These are phyloP conservation scores for Raddia guianensis DNA, from an alignment of 176 grass and related monocot genomes.

Conservation along the genomic window DNA sequence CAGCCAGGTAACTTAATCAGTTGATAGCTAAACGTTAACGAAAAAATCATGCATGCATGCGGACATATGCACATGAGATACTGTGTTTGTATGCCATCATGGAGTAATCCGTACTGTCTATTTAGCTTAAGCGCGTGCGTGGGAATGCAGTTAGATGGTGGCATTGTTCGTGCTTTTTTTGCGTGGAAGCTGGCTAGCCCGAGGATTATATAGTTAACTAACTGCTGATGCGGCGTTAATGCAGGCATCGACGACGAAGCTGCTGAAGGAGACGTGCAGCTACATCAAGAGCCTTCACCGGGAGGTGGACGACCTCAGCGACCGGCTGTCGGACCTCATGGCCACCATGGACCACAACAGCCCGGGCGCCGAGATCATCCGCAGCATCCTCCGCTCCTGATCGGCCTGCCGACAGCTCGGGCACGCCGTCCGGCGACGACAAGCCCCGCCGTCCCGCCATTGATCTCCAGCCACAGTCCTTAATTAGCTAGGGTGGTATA, in stretches of 20 bases:
- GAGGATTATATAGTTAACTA: background rate
- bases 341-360: slow-evolving; percentile 81
- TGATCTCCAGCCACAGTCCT: slow-evolving; percentile 22
- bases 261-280: slow-evolving; percentile 92
- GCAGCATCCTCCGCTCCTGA: slow-evolving; percentile 85
- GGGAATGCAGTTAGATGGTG: background rate
- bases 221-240: background rate
- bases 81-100: background rate
- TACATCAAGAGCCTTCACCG: slow-evolving; percentile 96
- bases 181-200: background rate
- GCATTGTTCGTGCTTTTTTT: background rate
- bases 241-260: slow-evolving; percentile 83
- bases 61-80: background rate
- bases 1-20: slow-evolving; percentile 46
- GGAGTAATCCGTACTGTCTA: background rate
- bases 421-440: background rate
- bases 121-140: background rate
- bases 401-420: background rate
- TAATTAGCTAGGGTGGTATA: slow-evolving; percentile 60
- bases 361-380: slow-evolving; percentile 80
- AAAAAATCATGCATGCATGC: too few species aligned
- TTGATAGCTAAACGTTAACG: too few species aligned
- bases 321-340: slow-evolving; percentile 83
- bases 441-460: background rate
- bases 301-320: slow-evolving; percentile 93